These are phyloP conservation scores for Colletotrichum sansevieriae DNA, from an alignment of 2,329 filamentous ascomycete genomes.

Conservation along the genomic window DNA sequence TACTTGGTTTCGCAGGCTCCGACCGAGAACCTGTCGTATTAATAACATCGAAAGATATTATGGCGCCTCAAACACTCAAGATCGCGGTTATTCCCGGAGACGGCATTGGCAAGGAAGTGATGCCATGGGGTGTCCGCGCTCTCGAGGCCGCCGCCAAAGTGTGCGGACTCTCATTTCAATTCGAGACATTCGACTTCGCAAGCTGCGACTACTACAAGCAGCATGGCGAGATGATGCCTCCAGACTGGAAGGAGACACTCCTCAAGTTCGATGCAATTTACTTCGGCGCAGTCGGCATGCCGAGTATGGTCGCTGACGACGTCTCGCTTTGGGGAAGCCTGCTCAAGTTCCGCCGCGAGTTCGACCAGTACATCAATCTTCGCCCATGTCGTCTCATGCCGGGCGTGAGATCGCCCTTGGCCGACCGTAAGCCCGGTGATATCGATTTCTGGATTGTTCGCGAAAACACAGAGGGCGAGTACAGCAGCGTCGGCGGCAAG, in stretches of 20 bases:
- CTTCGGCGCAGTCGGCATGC: conserved; percentile 74
- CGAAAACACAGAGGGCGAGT: conserved; percentile 77
- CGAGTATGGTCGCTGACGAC: conserved; percentile 70
- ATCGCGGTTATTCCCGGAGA: conserved; percentile 78
- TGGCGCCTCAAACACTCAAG: conserved; percentile 31
- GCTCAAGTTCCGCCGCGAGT: conserved; percentile 72
- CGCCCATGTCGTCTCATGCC: conserved; percentile 72
- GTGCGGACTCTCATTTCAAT: conserved; percentile 67
- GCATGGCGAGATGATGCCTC: conserved; percentile 55
- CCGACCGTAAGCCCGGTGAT: conserved; percentile 64
- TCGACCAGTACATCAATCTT: conserved; percentile 77
- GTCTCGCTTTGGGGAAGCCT: conserved; percentile 75
- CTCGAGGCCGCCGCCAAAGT: conserved; percentile 58
- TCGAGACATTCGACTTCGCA: conserved; percentile 74
- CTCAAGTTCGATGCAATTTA: conserved; percentile 69
- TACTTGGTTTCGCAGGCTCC: no score
- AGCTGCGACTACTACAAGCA: conserved; percentile 68
- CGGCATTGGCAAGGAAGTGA: conserved; percentile 78
- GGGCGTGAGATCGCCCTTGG: conserved; percentile 69
- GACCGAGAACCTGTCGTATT: no score
- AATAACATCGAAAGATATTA: neutral
- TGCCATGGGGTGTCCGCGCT: conserved; percentile 48
- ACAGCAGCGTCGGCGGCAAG: conserved; percentile 73
- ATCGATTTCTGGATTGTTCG: conserved; percentile 76
- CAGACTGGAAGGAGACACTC: conserved; percentile 54